Evolutionary conservation across 495 filamentous ascomycete genomes (phyloP).

Genomic region (Thozetella sp.): DNA sequence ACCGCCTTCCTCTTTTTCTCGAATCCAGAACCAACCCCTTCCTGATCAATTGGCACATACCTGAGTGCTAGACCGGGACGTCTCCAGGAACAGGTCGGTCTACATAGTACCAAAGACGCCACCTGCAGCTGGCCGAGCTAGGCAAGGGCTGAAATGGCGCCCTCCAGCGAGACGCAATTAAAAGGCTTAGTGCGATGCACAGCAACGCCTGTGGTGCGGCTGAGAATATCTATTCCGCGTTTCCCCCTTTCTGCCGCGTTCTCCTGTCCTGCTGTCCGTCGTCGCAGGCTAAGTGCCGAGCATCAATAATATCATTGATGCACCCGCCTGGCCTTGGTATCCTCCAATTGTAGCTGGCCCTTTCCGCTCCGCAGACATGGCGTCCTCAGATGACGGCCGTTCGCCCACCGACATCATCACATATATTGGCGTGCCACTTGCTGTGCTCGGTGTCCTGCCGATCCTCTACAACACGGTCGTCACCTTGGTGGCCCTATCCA

Average conservation of each 20-base stretch:
- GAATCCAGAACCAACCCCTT: no score
- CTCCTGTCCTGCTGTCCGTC: no score
- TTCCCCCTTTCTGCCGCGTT: no score
- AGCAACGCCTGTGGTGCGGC: not conserved
- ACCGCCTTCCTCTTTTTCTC: no score
- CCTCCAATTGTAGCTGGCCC: no score
- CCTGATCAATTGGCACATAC: no score
- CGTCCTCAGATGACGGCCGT: constrained; percentile 11
- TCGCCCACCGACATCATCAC: constrained; percentile 45
- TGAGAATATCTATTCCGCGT: no score
- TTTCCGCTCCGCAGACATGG: not conserved
- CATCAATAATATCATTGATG: no score
- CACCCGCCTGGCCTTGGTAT: no score
- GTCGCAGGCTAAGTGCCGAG: no score
- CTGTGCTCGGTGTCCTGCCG: constrained; percentile 67
- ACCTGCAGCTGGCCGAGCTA: not conserved
- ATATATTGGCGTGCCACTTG: constrained; percentile 64
- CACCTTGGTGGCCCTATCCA: constrained; percentile 54
- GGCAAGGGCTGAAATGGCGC: not conserved
- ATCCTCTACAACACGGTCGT: constrained; percentile 63
- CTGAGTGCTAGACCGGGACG: no score
- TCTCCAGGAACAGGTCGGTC: not conserved
- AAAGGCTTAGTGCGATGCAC: no score
- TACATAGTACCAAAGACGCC: not conserved
- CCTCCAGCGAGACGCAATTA: not conserved